A percentile compares a stretch with the other conserved stretches of the same genome.
phyloP scores from a whole-genome alignment of 1,284 basidiomycete genomes.

The Ganoderma leucocontextum region DNA sequence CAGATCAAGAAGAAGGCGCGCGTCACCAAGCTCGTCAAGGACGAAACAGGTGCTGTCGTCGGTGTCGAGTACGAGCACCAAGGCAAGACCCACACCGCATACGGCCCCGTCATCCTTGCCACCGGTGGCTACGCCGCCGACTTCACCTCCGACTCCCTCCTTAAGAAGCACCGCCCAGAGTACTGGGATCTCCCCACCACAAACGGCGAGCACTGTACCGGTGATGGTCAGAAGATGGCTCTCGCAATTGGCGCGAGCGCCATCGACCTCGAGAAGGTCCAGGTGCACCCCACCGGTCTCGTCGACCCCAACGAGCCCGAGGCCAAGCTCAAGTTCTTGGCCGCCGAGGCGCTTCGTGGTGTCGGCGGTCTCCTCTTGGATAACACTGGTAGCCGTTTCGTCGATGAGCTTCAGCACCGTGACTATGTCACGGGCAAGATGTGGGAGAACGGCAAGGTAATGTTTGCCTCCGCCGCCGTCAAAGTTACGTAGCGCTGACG shows the following conservation, averaged over 20 bases:
- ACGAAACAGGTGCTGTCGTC: conserved; percentile 77
- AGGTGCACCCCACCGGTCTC: conserved; percentile 95
- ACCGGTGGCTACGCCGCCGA: conserved; percentile 99
- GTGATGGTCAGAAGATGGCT: conserved; percentile 95
- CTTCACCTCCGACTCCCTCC: conserved; percentile 86
- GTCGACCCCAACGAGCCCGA: conserved; percentile 96
- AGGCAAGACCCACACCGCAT: conserved; percentile 82
- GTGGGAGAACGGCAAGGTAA: conserved; percentile 91
- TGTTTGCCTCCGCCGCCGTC: conserved; percentile 17
- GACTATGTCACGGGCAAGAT: conserved; percentile 95
- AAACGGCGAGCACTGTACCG: conserved; percentile 96
- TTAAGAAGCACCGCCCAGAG: conserved; percentile 94
- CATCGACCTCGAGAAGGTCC: conserved; percentile 98
- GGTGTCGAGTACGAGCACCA: conserved; percentile 89
- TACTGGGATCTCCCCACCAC: conserved; percentile 93
- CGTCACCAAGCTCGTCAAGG: conserved; percentile 85
- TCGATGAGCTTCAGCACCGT: conserved; percentile 96
- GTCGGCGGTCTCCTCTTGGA: conserved; percentile 95
- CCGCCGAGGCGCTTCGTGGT: conserved; percentile 96
- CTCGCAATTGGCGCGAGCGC: conserved; percentile 88
- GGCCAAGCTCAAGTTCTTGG: conserved; percentile 96
- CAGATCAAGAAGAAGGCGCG: conserved; percentile 94
- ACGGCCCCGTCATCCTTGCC: conserved; percentile 94
- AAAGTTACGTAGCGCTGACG: not conserved
- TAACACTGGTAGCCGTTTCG: conserved; percentile 87